Evolutionary conservation across 2,329 filamentous ascomycete genomes (phyloP).

Genomic region (Coleophoma eucalyptorum): DNA sequence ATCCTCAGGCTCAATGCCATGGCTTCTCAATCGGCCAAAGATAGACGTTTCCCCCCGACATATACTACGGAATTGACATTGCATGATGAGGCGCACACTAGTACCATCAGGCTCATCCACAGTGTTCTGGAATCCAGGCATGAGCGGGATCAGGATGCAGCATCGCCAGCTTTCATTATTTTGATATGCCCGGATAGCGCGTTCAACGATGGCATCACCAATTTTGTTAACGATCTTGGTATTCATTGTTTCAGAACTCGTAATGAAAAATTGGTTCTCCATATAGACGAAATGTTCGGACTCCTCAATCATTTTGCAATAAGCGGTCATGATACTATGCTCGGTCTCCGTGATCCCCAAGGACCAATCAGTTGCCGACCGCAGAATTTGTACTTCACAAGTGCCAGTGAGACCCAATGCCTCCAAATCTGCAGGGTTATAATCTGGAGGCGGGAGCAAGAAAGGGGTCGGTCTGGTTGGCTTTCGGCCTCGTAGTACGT

Average conservation of each 20-base stretch:
- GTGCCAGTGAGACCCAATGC: constrained; percentile 86
- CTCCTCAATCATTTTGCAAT: constrained; percentile 89
- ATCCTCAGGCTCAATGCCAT: constrained; percentile 86
- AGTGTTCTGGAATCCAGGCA: constrained; percentile 98
- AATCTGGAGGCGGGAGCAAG: constrained; percentile 88
- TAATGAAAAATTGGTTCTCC: constrained; percentile 98
- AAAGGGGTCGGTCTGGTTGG: constrained; percentile 93
- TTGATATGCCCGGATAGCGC: constrained; percentile 78
- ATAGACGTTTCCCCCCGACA: constrained; percentile 90
- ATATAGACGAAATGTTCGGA: constrained; percentile 98
- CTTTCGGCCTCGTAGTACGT: constrained; percentile 86
- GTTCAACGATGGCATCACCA: constrained; percentile 88
- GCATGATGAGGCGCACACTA: constrained; percentile 91
- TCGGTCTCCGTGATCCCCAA: constrained; percentile 84
- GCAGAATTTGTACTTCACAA: constrained; percentile 92
- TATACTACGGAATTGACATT: constrained; percentile 95
- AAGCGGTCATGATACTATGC: constrained; percentile 93
- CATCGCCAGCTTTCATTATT: constrained; percentile 89
- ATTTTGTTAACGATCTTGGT: constrained; percentile 90
- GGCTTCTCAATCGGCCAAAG: constrained; percentile 76
- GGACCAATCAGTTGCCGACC: constrained; percentile 89
- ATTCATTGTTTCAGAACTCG: constrained; percentile 82
- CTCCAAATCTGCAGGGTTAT: constrained; percentile 80
- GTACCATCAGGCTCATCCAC: constrained; percentile 93
- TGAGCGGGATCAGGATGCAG: constrained; percentile 85